Conservation (phyloP, 257 asterid species). For the Solanum neorickii region DNA sequence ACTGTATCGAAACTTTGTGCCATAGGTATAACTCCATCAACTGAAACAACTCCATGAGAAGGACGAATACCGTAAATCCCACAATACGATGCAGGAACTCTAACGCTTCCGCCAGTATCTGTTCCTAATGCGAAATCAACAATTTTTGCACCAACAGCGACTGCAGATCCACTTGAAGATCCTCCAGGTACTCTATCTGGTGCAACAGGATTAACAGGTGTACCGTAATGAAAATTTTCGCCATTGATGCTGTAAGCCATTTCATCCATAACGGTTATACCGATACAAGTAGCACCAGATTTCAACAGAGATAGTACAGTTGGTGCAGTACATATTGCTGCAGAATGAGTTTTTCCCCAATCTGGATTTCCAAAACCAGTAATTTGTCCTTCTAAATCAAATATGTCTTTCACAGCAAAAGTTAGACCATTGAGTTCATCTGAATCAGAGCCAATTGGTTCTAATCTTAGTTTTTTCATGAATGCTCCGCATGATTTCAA, state of each 20-base stretch:
- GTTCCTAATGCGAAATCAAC: conserved; percentile 89
- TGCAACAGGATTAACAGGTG: conserved; percentile 77
- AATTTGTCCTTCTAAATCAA: conserved; percentile 65
- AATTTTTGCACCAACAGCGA: conserved; percentile 64
- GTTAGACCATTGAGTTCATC: conserved; percentile 37
- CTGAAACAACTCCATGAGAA: conserved; percentile 69
- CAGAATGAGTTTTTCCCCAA: conserved; percentile 73
- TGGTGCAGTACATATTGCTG: conserved; percentile 56
- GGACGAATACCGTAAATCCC: conserved; percentile 85
- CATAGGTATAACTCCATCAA: conserved; percentile 68
- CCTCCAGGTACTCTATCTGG: conserved; percentile 91
- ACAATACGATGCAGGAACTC: conserved; percentile 90
- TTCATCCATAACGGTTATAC: conserved; percentile 89
- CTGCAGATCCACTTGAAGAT: conserved; percentile 96
- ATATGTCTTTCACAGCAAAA: conserved; percentile 89
- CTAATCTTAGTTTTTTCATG: conserved; percentile 50
- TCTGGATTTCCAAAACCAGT: conserved; percentile 90
- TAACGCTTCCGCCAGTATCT: conserved; percentile 88
- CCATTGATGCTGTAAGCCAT: conserved; percentile 98
- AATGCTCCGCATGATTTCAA: conserved; percentile 48
- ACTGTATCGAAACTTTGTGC: conserved; percentile 90
- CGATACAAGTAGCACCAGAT: conserved; percentile 85
- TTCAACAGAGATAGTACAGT: conserved; percentile 40
- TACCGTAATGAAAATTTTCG: conserved; percentile 74
- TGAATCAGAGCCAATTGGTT: conserved; percentile 30